Conservation (phyloP, 139 green algal species). For the Chlorella sp. region DNA sequence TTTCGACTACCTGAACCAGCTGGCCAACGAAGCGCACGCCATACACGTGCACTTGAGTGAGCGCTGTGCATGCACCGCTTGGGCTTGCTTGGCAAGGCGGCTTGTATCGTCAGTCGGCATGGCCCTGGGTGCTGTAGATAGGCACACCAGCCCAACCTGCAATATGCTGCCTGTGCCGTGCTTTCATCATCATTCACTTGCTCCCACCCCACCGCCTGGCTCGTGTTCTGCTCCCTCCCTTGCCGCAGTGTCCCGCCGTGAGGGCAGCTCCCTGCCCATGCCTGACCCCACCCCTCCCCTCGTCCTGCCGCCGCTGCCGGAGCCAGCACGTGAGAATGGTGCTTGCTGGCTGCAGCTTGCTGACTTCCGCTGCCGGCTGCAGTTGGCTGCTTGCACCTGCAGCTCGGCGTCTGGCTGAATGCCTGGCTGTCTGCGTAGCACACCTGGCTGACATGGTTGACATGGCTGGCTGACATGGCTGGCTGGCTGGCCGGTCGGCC, state of each 20-base stretch:
- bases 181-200: no score
- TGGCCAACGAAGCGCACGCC: background rate
- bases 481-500: no score
- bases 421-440: no score
- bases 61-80: no score
- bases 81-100: no score
- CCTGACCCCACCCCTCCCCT: constrained; percentile 8
- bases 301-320: background rate
- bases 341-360: background rate
- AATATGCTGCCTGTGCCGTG: no score
- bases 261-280: background rate
- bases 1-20: background rate
- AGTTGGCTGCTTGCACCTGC: background rate
- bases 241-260: background rate
- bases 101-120: no score
- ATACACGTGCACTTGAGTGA: background rate
- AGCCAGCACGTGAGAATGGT: background rate
- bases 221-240: background rate
- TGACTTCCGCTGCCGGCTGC: background rate
- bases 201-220: no score
- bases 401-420: background rate
- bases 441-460: no score
- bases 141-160: no score
- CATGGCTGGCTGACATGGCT: no score
- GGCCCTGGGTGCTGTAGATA: no score